phyloP scores from a whole-genome alignment of 257 asterid species.

The Perilla frutescens region DNA sequence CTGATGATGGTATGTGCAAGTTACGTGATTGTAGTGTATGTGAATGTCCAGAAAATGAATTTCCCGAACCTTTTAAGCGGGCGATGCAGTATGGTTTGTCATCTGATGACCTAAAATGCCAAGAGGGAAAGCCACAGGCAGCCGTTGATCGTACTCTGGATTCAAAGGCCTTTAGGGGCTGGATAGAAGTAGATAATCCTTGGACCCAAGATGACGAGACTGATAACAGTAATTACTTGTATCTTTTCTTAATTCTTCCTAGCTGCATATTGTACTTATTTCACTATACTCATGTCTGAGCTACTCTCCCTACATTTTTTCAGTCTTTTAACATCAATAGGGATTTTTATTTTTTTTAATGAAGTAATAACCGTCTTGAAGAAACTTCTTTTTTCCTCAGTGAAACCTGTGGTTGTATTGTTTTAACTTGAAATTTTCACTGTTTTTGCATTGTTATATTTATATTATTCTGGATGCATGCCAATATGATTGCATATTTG shows the following conservation, averaged over 20 bases:
- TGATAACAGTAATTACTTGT: conserved; percentile 69
- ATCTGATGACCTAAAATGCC: conserved; percentile 85
- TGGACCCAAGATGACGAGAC: conserved; percentile 96
- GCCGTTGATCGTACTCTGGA: conserved; percentile 93
- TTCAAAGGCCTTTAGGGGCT: conserved; percentile 85
- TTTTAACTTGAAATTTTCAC: conserved; percentile 5
- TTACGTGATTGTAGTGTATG: conserved; percentile 96
- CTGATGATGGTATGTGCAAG: conserved; percentile 97
- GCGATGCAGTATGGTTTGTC: conserved; percentile 51
- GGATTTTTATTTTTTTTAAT: too few relatives aligned
- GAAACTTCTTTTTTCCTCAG: neutral
- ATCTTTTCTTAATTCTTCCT: conserved; percentile 27
- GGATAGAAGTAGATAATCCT: conserved; percentile 93
- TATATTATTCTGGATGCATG: conserved; percentile 7
- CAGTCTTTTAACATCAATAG: neutral
- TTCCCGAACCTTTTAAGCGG: conserved; percentile 81
- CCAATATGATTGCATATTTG: conserved; percentile 10
- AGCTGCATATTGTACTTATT: conserved; percentile 24
- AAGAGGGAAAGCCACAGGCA: conserved; percentile 91
- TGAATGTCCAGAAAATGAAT: conserved; percentile 91
- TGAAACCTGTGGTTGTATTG: conserved; percentile 1
- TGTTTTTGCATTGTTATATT: neutral
- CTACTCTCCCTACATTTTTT: neutral
- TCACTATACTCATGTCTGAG: neutral
- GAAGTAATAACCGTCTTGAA: neutral